Base-by-base conservation (phyloP, 2,329 filamentous ascomycete genomes). In the Fusarium tricinctum region DNA sequence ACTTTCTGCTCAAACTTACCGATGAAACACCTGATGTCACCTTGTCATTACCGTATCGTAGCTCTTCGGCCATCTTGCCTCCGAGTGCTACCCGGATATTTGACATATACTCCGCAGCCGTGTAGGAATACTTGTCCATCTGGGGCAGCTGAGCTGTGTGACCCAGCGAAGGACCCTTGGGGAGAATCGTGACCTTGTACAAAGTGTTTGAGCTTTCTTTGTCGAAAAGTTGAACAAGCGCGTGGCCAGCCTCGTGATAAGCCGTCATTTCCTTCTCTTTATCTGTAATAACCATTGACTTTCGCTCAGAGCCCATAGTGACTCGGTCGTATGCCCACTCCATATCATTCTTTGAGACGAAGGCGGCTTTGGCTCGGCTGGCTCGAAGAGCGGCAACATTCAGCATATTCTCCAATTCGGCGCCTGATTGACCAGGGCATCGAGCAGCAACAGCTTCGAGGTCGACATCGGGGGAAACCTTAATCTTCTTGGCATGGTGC, bases 281-380 rank as follows among this genome's bases (percentile, higher is more conserved):
- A 68, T 95, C 89, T 43, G 91, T 92, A 57, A 99, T 95, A 57
- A 97, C 88, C 81, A 95, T 93, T 71, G 91, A 97, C 78, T 90
- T 92, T 76, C 91, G 89, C 82, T 99, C 96, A 4, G 95, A 92
- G 38, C 96, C 96, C 93, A 99, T 97, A 78, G 97, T 91, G 54
- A 99, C 92, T 81, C 96, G 96, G 83, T 99, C 96, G 81, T 97
- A 98, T 58, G 96, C 96, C 94, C 95, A 99, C 73, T 97, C 94
- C 68, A 98, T 90, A 76, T 98, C 94, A 33, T 86, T 81, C 79
- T 93, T 91, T 14, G 87, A 86, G 53, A 99, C 92, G 45, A 90
- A 86, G 61, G 84, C 84, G 39, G 91, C 87, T 81, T 94, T 96
- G 71, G 92, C 87, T 78, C 96, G 93, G 75, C 93, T 97, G n/a